These are phyloP conservation scores for Colletotrichum endophyticum DNA, from an alignment of 2,329 filamentous ascomycete genomes.

Conservation along the genomic window DNA sequence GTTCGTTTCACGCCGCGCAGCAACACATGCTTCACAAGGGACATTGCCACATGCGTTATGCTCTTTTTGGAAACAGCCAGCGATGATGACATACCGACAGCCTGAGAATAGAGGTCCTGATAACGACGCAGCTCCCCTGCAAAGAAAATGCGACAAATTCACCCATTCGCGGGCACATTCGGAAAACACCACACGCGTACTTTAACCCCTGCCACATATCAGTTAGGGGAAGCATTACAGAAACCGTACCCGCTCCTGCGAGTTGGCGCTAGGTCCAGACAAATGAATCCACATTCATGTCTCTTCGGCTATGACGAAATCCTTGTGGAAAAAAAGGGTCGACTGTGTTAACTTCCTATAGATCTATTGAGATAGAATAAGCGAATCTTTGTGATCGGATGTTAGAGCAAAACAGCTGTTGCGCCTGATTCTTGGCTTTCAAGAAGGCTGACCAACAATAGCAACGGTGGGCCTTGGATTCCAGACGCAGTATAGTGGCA, in stretches of 20 bases:
- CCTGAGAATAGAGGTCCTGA: rapidly evolving
- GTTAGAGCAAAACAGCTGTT: not conserved
- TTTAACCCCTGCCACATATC: no score
- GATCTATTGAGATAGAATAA: not conserved
- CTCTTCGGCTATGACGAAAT: no score
- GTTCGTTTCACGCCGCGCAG: conserved; percentile 47
- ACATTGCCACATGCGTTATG: not conserved
- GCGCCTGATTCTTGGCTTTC: not conserved
- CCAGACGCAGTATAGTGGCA: not conserved
- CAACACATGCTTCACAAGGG: conserved; percentile 56
- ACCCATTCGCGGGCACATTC: not conserved
- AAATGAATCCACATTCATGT: no score
- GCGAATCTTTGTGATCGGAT: not conserved
- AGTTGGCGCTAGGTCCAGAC: no score
- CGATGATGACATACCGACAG: not conserved
- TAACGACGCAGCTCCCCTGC: not conserved
- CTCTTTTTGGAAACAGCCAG: not conserved
- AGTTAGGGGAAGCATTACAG: no score
- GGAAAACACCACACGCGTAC: no score
- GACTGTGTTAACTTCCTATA: no score
- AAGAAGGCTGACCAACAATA: rapidly evolving
- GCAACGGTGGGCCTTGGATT: rapidly evolving
- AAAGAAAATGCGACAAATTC: not conserved
- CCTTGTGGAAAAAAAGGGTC: no score
- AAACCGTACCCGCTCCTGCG: no score